Base-by-base conservation (phyloP, 2,329 filamentous ascomycete genomes). In the Tolypocladium nubicola region DNA sequence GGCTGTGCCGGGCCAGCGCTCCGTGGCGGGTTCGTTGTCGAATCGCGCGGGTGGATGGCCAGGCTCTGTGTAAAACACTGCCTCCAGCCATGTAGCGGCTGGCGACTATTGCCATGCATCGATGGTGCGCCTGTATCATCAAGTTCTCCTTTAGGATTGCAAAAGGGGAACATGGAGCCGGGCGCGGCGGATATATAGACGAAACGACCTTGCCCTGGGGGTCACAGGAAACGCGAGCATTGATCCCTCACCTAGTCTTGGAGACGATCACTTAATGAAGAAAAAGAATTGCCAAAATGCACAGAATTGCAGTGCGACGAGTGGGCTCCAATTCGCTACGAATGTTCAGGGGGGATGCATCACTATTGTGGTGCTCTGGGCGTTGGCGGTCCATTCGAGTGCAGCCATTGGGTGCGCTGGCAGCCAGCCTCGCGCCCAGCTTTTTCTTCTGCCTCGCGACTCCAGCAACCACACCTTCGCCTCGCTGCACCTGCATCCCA, bases 241-340 rank as follows among this genome's bases (percentile, higher is more conserved):
- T 8, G 50, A 14, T 49, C 45, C 23, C n/a, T 13, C 19, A 11
- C 30, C 52, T 40, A 9, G 47, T 54, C 39, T 56, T 56, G 55
- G 43, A 57, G 55, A 59, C 45, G 55, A 54, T 45, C 41, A 52
- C 45, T 58, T 58, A 43, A 55, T 56, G 54, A 56, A 52, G 56
- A 59, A 52, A 56, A 37, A 45, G 38, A 39, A 55, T 35, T 53
- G 37, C 50, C 19, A 21, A 49, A 37, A 11, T 14, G 2, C 3
- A n/a, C 16, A n/a, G 38, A 40, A 33, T 50, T n/a, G 8, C 26
- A 19, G 16, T 30, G 16, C 45, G n/a, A 33, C 13, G 45, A 14
- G 26, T 30, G 26, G 30, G 30, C 8, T 33, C 30, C 30, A 38
- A 3, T 11, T 43, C 23, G 11, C 43, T 30, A 30, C 16, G 43